Evolutionary conservation across 2,329 filamentous ascomycete genomes (phyloP).

Genomic region (Ophiostoma australiae): DNA sequence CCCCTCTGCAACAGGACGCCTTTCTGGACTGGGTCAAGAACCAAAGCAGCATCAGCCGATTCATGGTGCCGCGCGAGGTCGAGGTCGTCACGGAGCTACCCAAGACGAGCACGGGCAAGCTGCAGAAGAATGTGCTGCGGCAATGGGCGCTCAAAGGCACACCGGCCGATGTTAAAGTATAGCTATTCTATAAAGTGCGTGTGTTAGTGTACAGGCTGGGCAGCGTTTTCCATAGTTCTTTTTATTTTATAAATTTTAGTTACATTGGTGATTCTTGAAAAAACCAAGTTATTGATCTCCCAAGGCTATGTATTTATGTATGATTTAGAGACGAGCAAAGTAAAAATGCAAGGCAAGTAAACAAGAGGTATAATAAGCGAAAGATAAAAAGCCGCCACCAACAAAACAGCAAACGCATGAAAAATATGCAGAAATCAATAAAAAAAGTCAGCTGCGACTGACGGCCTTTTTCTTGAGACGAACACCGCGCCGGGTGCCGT

Average conservation of each 20-base stretch:
- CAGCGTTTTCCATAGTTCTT: neutral
- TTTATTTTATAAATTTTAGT: neutral
- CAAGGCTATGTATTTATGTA: neutral
- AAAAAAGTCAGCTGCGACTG: neutral
- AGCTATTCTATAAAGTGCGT: neutral
- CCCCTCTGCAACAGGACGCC: constrained; percentile 53
- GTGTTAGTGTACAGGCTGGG: neutral
- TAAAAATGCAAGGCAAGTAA: neutral
- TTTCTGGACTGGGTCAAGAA: constrained; percentile 83
- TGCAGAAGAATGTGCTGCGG: constrained; percentile 88
- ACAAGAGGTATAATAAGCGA: constrained; percentile 5
- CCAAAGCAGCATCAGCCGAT: constrained; percentile 75
- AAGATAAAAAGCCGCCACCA: neutral
- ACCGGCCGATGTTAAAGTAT: constrained; percentile 15
- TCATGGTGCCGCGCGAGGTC: constrained; percentile 73
- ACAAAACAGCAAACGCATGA: neutral
- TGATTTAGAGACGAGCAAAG: neutral
- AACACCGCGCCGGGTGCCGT: neutral
- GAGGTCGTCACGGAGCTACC: constrained; percentile 83
- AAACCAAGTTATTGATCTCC: neutral
- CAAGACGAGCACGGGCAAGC: constrained; percentile 95
- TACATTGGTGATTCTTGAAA: too few species aligned
- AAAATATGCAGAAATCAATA: neutral
- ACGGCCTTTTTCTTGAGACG: constrained; percentile 9
- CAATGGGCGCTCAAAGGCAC: constrained; percentile 60